phyloP scores from a whole-genome alignment of 2,329 filamentous ascomycete genomes.

The Beauveria sp. region DNA sequence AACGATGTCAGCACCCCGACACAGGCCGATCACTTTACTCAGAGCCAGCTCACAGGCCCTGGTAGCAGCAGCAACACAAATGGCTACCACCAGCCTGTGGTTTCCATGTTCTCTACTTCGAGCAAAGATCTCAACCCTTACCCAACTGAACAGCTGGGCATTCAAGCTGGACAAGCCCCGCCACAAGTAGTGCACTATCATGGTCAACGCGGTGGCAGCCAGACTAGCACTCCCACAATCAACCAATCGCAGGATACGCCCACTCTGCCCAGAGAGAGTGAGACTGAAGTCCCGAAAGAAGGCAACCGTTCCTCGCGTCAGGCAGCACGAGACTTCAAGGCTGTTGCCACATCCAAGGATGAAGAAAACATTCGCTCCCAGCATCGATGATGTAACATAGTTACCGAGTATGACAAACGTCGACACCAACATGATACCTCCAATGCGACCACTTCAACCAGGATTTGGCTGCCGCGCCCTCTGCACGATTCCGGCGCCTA shows the following conservation, averaged over 20 bases:
- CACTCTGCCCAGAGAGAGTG: slow-evolving; percentile 40
- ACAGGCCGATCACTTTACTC: slow-evolving; percentile 46
- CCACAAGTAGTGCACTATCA: slow-evolving; percentile 63
- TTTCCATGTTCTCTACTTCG: slow-evolving; percentile 63
- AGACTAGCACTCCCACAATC: slow-evolving; percentile 56
- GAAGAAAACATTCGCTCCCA: slow-evolving; percentile 1
- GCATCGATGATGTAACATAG: not conserved
- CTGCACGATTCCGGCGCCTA: not conserved
- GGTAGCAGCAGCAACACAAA: slow-evolving; percentile 38
- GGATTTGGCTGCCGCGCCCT: too few relatives aligned
- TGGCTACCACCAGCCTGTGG: slow-evolving; percentile 60
- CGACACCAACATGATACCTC: not conserved
- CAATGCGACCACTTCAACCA: not conserved
- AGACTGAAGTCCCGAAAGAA: slow-evolving; percentile 28
- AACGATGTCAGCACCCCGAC: slow-evolving; percentile 54
- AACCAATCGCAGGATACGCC: slow-evolving; percentile 41
- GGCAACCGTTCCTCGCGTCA: not conserved
- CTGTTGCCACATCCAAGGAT: not conserved
- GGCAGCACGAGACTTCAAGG: not conserved
- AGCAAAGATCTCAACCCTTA: slow-evolving; percentile 63
- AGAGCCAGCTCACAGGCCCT: slow-evolving; percentile 39
- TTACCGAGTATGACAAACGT: not conserved
- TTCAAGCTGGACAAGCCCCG: slow-evolving; percentile 53
- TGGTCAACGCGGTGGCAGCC: slow-evolving; percentile 59
- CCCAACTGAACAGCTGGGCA: slow-evolving; percentile 56